Evolutionary conservation across 2,329 filamentous ascomycete species (phyloP), one percentile per base, ranked within the genome.

Genomic region (Macrophomina phaseolina): DNA sequence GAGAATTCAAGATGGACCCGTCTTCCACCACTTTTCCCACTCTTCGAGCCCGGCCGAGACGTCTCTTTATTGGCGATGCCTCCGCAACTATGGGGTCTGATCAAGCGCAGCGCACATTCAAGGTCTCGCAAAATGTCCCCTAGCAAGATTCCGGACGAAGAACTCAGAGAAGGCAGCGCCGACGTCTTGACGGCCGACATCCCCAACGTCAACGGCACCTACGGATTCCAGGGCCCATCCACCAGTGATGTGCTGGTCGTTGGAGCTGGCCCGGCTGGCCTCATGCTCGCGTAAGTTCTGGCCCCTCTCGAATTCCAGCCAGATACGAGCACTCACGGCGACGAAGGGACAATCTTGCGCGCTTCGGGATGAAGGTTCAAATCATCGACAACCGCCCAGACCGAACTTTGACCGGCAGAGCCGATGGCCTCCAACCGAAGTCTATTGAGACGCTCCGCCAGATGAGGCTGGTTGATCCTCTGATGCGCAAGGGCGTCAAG

Each of bases 401-500:
- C 71, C 87, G 87, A 72, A 93, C 91, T 1, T 82, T 86, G 5
- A 89, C 89, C 8, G 90, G 90, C 49, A 82, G 86, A 66, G 90
- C 90, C 69, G 91, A 93, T 76, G 90, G 90, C 48, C 81, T 93
- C 63, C 90, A 93, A 73, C 90, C 90, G 52, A 93, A 93, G 79
- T 90, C 90, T 0, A 91, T 93, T 72, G 90, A 93, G 80, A 93
- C 90, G 0, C 86, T 92, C 71, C 86, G 87, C 69, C 90, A 92
- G 78, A 87, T 93, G 82, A 83, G 89, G 40, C 79, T 92, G n/a
- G 89, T 87, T n/a, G 89, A 92, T 69, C 81, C 86, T 1, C 77
- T 93, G 36, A 77, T 93, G 49, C 86, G 86, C 69, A 85, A 88
- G 71, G 90, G 89, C 36, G 90, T 90, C 60, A 87, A 86, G 53